These are phyloP conservation scores for Vanderwaltozyma yarrowii DNA, from an alignment of 805 yeast genomes.

Conservation along the genomic window DNA sequence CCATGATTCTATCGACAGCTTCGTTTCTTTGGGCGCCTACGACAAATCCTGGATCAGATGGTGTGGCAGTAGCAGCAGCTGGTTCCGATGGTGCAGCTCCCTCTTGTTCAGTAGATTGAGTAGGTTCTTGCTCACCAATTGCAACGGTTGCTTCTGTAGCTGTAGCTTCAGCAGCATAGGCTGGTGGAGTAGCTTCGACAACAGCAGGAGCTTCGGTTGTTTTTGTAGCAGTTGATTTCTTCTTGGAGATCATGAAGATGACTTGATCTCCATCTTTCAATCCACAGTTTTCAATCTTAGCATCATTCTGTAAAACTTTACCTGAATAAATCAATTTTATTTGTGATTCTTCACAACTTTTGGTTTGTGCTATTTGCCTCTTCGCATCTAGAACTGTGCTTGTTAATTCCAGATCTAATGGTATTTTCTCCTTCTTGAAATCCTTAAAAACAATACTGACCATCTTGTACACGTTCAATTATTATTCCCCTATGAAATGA, in stretches of 20 bases:
- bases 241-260: slow-evolving; percentile 79
- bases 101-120: slow-evolving; percentile 12
- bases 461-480: slow-evolving; percentile 5
- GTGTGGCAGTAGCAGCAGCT: slow-evolving; percentile 12
- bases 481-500: no score
- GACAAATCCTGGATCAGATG: slow-evolving; percentile 49
- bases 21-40: slow-evolving; percentile 70
- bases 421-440: slow-evolving; percentile 82
- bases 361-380: slow-evolving; percentile 56
- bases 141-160: slow-evolving; percentile 14
- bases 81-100: slow-evolving; percentile 7
- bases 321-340: slow-evolving; percentile 90
- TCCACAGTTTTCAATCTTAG: slow-evolving; percentile 59
- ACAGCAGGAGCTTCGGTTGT: slow-evolving; percentile 19
- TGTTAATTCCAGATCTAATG: slow-evolving; percentile 60
- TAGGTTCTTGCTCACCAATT: slow-evolving; percentile 4
- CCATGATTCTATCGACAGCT: slow-evolving; percentile 75
- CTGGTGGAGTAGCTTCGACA: slow-evolving; percentile 2
- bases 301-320: slow-evolving; percentile 78
- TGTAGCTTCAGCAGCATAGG: slow-evolving; percentile 19
- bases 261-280: slow-evolving; percentile 79
- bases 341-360: slow-evolving; percentile 59
- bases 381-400: slow-evolving; percentile 66
- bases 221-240: slow-evolving; percentile 22
- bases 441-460: slow-evolving; percentile 51